Percentiles rank a stretch among this genome's conserved stretches.
Evolutionary conservation across 257 asterid genomes (phyloP).

Genomic region (Craterostigma plantagineum): DNA sequence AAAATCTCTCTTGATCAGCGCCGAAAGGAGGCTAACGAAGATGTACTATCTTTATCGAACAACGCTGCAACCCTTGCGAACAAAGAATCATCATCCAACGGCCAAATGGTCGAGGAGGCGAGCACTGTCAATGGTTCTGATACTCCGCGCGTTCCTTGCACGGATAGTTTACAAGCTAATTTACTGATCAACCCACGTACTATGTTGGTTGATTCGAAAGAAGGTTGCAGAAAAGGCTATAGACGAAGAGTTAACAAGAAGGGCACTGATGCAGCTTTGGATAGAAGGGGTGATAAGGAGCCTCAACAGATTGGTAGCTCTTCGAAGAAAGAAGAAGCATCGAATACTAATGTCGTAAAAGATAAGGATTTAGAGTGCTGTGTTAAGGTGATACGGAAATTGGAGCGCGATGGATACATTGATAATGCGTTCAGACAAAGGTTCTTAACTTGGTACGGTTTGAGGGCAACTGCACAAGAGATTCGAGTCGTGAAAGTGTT

Average conservation of each 20-base stretch:
- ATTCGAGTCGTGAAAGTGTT: slow-evolving; percentile 40
- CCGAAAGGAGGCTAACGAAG: no score
- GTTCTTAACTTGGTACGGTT: slow-evolving; percentile 71
- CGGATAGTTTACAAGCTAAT: slow-evolving; percentile 16
- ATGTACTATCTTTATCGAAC: slow-evolving; percentile 17
- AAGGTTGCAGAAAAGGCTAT: slow-evolving; percentile 20
- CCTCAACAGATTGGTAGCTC: slow-evolving; percentile 56
- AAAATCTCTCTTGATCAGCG: no score
- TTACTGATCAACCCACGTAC: slow-evolving; percentile 57
- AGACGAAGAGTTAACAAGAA: slow-evolving; percentile 19
- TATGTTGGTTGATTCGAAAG: slow-evolving; percentile 24
- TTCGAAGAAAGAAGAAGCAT: no score
- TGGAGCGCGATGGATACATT: no score
- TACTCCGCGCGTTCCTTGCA: slow-evolving; percentile 22
- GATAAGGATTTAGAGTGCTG: no score
- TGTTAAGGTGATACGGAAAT: no score
- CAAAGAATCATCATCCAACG: slow-evolving; percentile 15
- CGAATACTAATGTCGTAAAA: no score
- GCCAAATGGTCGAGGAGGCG: slow-evolving; percentile 22
- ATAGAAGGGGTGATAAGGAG: slow-evolving; percentile 23
- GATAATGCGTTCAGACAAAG: slow-evolving; percentile 32
- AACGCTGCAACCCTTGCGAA: slow-evolving; percentile 17
- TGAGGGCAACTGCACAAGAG: slow-evolving; percentile 58
- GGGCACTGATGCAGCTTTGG: slow-evolving; percentile 9
- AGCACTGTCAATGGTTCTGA: slow-evolving; percentile 39